These are phyloP conservation scores for Metschnikowia amazonensis DNA, from an alignment of 805 yeast genomes.

Conservation along the genomic window DNA sequence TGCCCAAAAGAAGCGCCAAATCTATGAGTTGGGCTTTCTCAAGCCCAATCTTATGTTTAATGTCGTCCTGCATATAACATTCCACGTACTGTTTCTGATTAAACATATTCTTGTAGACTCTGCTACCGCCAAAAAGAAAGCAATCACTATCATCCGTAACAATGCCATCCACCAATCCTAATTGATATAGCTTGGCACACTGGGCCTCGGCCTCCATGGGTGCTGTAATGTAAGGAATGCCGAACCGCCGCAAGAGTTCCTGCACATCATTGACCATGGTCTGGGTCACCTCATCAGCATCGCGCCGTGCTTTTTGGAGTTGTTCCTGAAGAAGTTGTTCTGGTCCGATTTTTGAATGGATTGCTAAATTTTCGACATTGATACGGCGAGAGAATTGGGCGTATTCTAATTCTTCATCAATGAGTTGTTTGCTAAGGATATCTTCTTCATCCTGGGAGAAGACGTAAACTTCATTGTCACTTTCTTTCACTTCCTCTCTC, in stretches of 20 bases:
- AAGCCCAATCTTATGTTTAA: slow-evolving; percentile 64
- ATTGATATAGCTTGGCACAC: slow-evolving; percentile 72
- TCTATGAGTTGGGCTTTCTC: slow-evolving; percentile 64
- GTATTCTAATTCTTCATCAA: slow-evolving; percentile 70
- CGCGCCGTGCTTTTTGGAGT: slow-evolving; percentile 67
- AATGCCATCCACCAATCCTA: slow-evolving; percentile 86
- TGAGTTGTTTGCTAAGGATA: slow-evolving; percentile 56
- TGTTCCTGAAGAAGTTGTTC: slow-evolving; percentile 56
- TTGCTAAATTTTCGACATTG: slow-evolving; percentile 19
- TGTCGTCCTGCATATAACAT: slow-evolving; percentile 59
- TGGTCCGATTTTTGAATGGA: slow-evolving; percentile 38
- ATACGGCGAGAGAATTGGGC: slow-evolving; percentile 49
- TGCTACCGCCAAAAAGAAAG: slow-evolving; percentile 84
- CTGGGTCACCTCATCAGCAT: slow-evolving; percentile 85
- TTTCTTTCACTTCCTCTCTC: neutral
- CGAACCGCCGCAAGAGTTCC: slow-evolving; percentile 79
- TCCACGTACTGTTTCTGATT: slow-evolving; percentile 91
- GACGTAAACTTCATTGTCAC: no score
- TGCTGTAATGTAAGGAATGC: slow-evolving; percentile 91
- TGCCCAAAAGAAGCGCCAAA: slow-evolving; percentile 80
- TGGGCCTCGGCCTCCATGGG: slow-evolving; percentile 99
- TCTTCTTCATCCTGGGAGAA: slow-evolving; percentile 79
- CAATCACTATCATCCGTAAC: slow-evolving; percentile 98
- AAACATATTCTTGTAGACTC: slow-evolving; percentile 87
- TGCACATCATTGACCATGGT: slow-evolving; percentile 89